Base-by-base conservation (phyloP, 768 basidiomycete species). In the Phylloporus arenicola region DNA sequence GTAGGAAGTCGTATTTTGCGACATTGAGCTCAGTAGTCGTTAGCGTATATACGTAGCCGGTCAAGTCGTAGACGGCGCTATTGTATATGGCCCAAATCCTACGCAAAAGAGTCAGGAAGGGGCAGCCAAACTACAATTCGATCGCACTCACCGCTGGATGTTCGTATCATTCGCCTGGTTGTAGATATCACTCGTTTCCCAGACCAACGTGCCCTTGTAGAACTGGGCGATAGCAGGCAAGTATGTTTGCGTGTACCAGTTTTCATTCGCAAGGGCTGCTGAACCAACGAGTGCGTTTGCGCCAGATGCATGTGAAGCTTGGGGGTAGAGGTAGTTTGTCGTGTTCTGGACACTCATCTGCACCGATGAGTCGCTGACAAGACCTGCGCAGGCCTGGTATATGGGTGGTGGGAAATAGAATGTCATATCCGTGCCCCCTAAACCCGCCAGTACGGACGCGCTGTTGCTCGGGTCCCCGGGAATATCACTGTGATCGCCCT, bases 21-120 rank as follows among this genome's bases (percentile, higher is more conserved):
- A 70, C 63, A 19, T 71, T 70, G 43, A 68, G 70, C 39, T 68
- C 70, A 49, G 75, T 75, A 34, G 68, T 69, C n/a, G 63, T 55
- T 57, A 77, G 59, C 0, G 84, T 86, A 59, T 79, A 75, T 56
- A 86, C 70, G 62, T 88, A 88, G 65, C 86, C 81, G 11, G 80
- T 78, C 29, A 86, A 59, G 57, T 86, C 84, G 64, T 81, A 88
- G 29, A 88, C 64, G 29, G 65, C 65, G 49, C 69, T 69, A 13
- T 85, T 68, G 67, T 79, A 84, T 45, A 85, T 75, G 0, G 70
- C 84, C 81, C 84, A 83, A 50, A 72, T 70, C 53, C 83, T 74
- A 46, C 13, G 29, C 37, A 53, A 9, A 52, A 51, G 25, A 7
- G 45, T 59, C 45, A 61, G 29, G 33, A 35, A 33, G 10, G 27